Base-by-base conservation (phyloP, 2,329 filamentous ascomycete species). In the Paecilomyces dactylethromorphus region DNA sequence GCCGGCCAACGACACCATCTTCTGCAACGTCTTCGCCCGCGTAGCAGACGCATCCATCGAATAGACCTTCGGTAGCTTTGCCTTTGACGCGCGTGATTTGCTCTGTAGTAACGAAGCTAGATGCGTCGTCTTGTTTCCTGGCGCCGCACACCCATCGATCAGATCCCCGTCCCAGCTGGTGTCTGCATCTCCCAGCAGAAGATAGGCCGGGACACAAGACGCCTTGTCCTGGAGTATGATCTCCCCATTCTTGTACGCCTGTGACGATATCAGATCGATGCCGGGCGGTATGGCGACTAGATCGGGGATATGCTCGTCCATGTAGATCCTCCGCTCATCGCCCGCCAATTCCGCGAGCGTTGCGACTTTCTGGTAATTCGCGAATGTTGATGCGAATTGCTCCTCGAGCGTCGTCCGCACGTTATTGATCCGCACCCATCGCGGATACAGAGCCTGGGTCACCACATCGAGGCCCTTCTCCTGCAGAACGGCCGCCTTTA, bases 111-210 rank as follows among this genome's bases (percentile, higher is more conserved):
- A 84, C 1, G 91, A 89, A 0, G 92, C 92, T 53, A 96, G 77
- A 72, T 97, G 94, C 7, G 93, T 97, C 1, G 94, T 97, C 76
- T 99, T 99, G 74, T 99, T 99, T 5, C 94, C 94, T 1, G 94
- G 94, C 0, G 94, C 94, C 0, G 94, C 91, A 71, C 93, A 97
- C 0, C 90, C 90, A 73, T 99, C 94, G n/a, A 97, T 84, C 8
- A 95, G 79, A 68, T 94, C 86, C 24, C 91, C 91, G 2, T 65
- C 51, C 65, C 69, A 72, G 0, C 15, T n/a, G 21, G 35, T 50
- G 13, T 26, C 84, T 59, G 84, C 79, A 8, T 84, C 77, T 0
- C 77, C 77, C 56, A 96, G 82, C 0, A 99, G 79, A 2, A 99
- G 79, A 70, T 94, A 94, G 0, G 93, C 94, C 0, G 94, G 94